Evolutionary conservation across 441 rosid species (phyloP), one percentile per base, ranked within the genome.

Genomic region (Dalechampia spathulata): DNA sequence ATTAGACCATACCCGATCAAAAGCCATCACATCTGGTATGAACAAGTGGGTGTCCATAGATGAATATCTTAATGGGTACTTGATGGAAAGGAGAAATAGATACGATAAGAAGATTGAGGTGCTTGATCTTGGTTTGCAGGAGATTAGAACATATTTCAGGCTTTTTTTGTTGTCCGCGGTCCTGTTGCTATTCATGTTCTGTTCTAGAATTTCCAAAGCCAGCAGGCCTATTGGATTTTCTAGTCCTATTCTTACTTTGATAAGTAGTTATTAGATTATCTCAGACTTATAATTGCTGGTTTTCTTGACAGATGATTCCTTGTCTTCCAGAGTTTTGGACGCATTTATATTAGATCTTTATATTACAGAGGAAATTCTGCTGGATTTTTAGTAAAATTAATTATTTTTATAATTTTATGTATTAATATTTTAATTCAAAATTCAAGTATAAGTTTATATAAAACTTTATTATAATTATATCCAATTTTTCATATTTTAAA

Each of bases 251-350:
- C 52, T 42, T 20, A 38, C 30, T 57, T 61, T 69, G 50, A 42
- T 52, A 50, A 53, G 59, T 73, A 62, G 64, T 45, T 50, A 52
- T 68, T 71, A 80, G 72, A 65, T 39, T 32, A 65, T 75, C 72
- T 74, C 81, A 74, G 75, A 67, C 74, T 65, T 58, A 85, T 80
- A 70, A 79, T 80, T 83, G 77, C 75, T 83, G 81, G 78, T 83
- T 73, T 81, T 85, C 49, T 83, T 87, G 93, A 90, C 88, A 87
- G 94, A 87, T 83, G 81, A 87, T 90, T 87, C 78, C 90, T 94
- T 94, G 90, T 87, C 86, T 87, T 90, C 93, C 95, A 94, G 99
- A 90, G 91, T 87, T 94, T 94, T 70, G 99, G 99, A 57, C 99
- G n/a, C n/a, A n/a, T n/a, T n/a, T n/a, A n/a, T n/a, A n/a, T n/a